Conservation (phyloP, 83 land plant species). For the Larix sibirica region DNA sequence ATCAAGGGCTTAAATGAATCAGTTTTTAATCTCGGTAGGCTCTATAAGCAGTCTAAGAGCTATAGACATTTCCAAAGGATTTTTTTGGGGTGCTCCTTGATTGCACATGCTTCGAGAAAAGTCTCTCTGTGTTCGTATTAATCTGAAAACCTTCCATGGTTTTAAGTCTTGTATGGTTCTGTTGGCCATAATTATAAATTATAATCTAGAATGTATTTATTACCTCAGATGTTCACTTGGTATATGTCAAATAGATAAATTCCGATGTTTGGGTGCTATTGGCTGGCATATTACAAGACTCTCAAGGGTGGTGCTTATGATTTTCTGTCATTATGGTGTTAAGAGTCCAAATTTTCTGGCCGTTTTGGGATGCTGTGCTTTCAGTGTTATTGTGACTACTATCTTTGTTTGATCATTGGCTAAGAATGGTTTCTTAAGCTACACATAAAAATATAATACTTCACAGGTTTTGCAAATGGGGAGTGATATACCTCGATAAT, state of each 20-base stretch:
- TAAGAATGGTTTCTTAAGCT: neutral
- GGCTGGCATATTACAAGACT: neutral
- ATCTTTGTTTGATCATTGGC: neutral
- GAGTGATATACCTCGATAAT: neutral
- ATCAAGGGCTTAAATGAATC: neutral
- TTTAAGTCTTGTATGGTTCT: neutral
- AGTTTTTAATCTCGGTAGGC: neutral
- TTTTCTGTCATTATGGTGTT: neutral
- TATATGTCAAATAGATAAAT: neutral
- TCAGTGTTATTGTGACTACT: neutral
- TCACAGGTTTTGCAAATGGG: neutral
- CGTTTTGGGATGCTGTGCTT: neutral
- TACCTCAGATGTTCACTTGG: neutral
- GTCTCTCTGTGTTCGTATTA: neutral
- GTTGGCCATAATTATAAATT: neutral
- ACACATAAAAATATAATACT: neutral
- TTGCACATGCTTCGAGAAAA: neutral
- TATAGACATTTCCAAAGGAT: neutral
- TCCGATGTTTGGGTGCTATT: neutral
- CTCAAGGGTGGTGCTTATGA: neutral
- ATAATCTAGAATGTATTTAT: neutral
- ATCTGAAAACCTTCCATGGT: neutral
- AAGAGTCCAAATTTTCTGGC: neutral
- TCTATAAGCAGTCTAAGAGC: neutral
- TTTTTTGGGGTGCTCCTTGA: neutral